These are phyloP conservation scores for Pascua sp. DNA, from an alignment of 1,284 basidiomycete genomes.

Conservation along the genomic window DNA sequence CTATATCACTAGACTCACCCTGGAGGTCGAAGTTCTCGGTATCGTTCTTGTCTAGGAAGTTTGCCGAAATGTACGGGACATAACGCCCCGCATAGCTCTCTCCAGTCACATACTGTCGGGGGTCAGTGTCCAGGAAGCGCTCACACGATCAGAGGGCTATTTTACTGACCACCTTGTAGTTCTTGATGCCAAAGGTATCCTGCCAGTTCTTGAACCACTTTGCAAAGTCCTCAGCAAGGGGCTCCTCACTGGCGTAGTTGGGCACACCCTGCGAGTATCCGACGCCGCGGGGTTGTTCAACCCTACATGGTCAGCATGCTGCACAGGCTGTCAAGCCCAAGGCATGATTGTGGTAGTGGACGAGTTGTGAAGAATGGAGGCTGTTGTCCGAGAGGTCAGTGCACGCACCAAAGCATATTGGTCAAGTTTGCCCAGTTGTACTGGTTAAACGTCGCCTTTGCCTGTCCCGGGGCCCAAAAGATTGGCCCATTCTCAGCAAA, in stretches of 20 bases:
- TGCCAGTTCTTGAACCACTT: constrained; percentile 26
- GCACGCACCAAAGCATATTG: constrained; percentile 26
- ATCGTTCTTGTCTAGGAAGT: constrained; percentile 26
- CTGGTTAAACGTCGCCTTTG: constrained; percentile 58
- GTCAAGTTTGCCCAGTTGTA: constrained; percentile 73
- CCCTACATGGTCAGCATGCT: neutral
- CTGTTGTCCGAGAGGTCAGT: neutral
- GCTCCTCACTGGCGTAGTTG: constrained; percentile 53
- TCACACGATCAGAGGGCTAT: too few species aligned
- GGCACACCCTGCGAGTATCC: constrained; percentile 73
- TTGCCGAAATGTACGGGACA: constrained; percentile 48
- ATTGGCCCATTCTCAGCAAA: constrained; percentile 80
- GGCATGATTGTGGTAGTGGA: neutral
- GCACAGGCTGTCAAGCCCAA: too few species aligned
- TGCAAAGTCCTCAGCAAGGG: constrained; percentile 43
- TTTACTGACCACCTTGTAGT: constrained; percentile 19
- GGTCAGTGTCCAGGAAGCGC: too few species aligned
- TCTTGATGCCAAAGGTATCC: constrained; percentile 19
- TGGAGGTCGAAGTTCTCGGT: constrained; percentile 23
- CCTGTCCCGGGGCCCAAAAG: constrained; percentile 59
- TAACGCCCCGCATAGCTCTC: constrained; percentile 49
- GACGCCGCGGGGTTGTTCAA: constrained; percentile 73
- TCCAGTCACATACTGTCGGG: constrained; percentile 26
- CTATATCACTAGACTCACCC: neutral
- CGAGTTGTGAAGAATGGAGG: neutral